Percentiles rank a stretch among this genome's conserved stretches.
phyloP scores from a whole-genome alignment of 352 stramenopile genomes.

The Globisporangium solare region DNA sequence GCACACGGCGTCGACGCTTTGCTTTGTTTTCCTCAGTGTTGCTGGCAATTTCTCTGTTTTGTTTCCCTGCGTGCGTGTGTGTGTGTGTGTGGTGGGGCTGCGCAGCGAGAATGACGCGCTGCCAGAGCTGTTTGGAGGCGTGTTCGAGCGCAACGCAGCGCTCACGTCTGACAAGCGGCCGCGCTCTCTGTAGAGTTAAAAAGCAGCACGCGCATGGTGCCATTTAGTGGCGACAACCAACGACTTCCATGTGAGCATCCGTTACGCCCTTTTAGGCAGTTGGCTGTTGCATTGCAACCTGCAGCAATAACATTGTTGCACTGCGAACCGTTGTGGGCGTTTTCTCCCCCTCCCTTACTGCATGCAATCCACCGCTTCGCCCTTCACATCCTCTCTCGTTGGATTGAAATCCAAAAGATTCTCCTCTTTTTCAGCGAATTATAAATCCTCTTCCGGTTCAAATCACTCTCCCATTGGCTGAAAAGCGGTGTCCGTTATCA shows the following conservation, averaged over 20 bases:
- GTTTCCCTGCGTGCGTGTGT: too few species aligned
- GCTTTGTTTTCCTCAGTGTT: background rate
- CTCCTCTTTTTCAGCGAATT: background rate
- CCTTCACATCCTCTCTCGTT: background rate
- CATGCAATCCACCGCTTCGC: background rate
- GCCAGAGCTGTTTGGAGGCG: constrained; percentile 10
- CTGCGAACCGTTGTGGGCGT: constrained; percentile 1
- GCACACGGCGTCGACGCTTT: background rate
- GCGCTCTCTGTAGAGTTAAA: background rate
- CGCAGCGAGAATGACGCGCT: constrained; percentile 4
- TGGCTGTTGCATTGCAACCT: too few species aligned
- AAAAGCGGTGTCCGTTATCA: constrained; percentile 11
- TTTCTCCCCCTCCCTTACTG: too few species aligned
- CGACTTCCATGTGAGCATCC: too few species aligned
- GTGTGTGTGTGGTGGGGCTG: background rate
- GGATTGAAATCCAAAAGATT: too few species aligned
- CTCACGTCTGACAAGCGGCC: background rate
- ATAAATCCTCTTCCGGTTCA: background rate
- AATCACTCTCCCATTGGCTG: background rate
- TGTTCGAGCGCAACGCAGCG: constrained; percentile 11
- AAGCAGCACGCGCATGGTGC: too few species aligned
- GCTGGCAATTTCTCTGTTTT: too few species aligned
- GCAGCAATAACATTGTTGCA: background rate
- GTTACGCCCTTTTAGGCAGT: too few species aligned
- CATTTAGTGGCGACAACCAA: too few species aligned